Base-by-base conservation (phyloP, 2,329 filamentous ascomycete species). In the Rhynchosporium graminicola region DNA sequence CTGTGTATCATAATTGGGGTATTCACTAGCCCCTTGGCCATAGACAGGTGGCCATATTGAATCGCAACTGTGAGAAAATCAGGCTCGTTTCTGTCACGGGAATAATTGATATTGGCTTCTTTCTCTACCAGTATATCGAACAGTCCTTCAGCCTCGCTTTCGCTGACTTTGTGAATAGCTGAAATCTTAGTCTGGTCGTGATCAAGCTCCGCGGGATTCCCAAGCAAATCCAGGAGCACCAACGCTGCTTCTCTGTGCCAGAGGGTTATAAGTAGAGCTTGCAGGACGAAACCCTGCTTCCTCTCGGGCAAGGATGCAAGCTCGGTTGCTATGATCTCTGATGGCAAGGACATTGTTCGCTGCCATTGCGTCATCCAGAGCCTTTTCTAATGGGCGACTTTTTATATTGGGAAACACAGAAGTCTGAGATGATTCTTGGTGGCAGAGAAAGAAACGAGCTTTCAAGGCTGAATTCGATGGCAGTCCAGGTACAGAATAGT, bases 401-500 rank as follows among this genome's bases (percentile, higher is more conserved):
- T 56, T 56, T 1, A 56, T 31, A 13, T 56, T 7, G 13, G 52
- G 52, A 15, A 56, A 56, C 20, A 31, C 28, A 3, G 29, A 28
- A 28, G 3, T 20, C 13, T 56, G n/a, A 28, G 52, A 56, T 4
- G 28, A 9, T 43, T 42, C n/a, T 6, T 56, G 36, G n/a, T 56
- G 52, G 36, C 36, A 56, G 13, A 56, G 52, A 28, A n/a, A 6
- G 28, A 56, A 38, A 56, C 43, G 52, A 56, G 36, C 43, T 43
- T 42, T 56, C 52, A 56, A 56, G 4, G 52, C 28, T 8, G 28
- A 31, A n/a, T 56, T 20, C n/a, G 52, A n/a, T 56, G 36, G 26
- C 4, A 42, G 40, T 29, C 51, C 51, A 15, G 40, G 15, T 13
- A 40, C 26, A 13, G 51, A 3, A 40, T 54, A 54, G 31, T 54